phyloP scores from a whole-genome alignment of 441 rosid genomes.

The Euphorbia schlechtendalii region DNA sequence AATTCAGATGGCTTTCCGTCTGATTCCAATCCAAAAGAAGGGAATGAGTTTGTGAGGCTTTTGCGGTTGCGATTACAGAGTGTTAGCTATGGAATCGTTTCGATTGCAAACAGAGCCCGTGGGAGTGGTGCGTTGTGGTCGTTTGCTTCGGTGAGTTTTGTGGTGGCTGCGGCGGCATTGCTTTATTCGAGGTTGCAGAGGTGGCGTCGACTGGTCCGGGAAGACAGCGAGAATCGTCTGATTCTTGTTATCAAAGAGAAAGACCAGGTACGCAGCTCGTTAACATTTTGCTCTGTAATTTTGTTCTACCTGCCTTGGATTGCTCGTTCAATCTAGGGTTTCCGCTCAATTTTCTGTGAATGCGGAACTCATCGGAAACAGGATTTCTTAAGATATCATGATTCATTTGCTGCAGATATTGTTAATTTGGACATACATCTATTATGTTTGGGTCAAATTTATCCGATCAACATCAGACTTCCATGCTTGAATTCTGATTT shows the following conservation, averaged over 20 bases:
- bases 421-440: neutral
- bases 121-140: slow-evolving; percentile 22
- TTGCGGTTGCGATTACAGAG: slow-evolving; percentile 10
- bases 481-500: neutral
- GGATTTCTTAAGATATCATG: too few species aligned
- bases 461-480: neutral
- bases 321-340: neutral
- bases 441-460: neutral
- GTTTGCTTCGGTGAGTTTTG: slow-evolving; percentile 12
- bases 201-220: slow-evolving; percentile 20
- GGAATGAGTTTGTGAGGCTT: slow-evolving; percentile 7
- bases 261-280: slow-evolving; percentile 24
- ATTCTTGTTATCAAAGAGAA: slow-evolving; percentile 25
- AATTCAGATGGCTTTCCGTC: neutral
- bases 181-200: slow-evolving; percentile 16
- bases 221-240: slow-evolving; percentile 19
- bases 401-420: neutral
- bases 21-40: neutral
- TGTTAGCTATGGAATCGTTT: slow-evolving; percentile 15
- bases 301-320: neutral
- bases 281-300: neutral
- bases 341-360: neutral
- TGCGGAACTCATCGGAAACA: neutral
- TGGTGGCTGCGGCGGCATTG: slow-evolving; percentile 15
- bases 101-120: slow-evolving; percentile 20